phyloP scores from a whole-genome alignment of 2,329 filamentous ascomycete genomes.

The Huntiella abstrusa region DNA sequence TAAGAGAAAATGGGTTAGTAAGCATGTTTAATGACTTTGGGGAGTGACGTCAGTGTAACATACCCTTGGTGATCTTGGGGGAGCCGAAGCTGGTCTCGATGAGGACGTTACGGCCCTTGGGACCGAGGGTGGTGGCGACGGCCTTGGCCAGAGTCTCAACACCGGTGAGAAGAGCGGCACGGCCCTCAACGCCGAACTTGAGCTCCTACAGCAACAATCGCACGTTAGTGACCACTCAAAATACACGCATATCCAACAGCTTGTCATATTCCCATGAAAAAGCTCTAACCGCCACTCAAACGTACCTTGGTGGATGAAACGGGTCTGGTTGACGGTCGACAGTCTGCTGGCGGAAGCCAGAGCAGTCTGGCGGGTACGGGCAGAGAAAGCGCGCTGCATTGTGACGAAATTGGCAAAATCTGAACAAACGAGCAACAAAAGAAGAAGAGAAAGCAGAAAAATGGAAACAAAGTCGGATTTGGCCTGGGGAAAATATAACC shows the following conservation, averaged over 20 bases:
- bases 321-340: constrained; percentile 63
- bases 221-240: neutral
- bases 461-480: constrained; percentile 4
- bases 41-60: constrained; percentile 14
- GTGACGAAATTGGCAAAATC: constrained; percentile 21
- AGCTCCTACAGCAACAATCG: constrained; percentile 47
- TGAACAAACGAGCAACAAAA: constrained; percentile 13
- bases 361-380: constrained; percentile 60
- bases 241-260: too few relatives aligned
- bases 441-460: constrained; percentile 14
- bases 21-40: neutral
- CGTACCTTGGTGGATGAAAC: constrained; percentile 92
- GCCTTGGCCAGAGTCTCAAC: constrained; percentile 94
- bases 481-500: neutral
- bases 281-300: neutral
- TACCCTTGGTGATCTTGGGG: constrained; percentile 99
- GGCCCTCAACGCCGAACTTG: constrained; percentile 92
- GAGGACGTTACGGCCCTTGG: constrained; percentile 94
- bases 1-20: constrained; percentile 14
- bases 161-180: constrained; percentile 75
- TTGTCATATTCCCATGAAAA: neutral
- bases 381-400: constrained; percentile 93
- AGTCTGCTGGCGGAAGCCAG: constrained; percentile 50
- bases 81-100: constrained; percentile 98
- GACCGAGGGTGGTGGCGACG: constrained; percentile 86